Conservation (phyloP, 345 rosid genomes). For the Lepidium africanum region DNA sequence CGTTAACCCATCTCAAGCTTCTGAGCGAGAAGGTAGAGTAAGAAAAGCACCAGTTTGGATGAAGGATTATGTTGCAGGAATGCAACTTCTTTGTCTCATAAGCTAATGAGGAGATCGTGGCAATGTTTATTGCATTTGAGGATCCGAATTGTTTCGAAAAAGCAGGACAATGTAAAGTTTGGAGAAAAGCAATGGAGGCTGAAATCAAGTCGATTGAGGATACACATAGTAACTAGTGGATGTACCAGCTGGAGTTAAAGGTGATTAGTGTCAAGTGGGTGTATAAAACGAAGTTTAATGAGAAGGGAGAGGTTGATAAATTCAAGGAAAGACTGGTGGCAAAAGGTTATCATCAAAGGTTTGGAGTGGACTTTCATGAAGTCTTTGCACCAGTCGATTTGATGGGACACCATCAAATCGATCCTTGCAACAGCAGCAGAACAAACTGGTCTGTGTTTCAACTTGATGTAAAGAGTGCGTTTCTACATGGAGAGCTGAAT, state of each 20-base stretch:
- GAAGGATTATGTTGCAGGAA: not conserved
- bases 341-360: not conserved
- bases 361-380: not conserved
- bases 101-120: not conserved
- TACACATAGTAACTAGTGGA: not conserved
- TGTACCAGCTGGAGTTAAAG: too few relatives aligned
- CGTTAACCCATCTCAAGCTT: too few relatives aligned
- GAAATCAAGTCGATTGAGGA: not conserved
- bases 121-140: not conserved
- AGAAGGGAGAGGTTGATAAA: not conserved
- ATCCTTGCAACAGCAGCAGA: not conserved
- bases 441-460: not conserved
- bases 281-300: too few relatives aligned
- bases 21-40: too few relatives aligned
- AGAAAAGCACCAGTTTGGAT: not conserved
- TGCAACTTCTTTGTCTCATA: not conserved
- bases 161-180: not conserved
- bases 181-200: not conserved
- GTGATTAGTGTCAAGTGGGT: too few relatives aligned
- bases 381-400: not conserved
- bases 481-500: not conserved
- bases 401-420: not conserved
- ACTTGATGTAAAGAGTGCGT: not conserved
- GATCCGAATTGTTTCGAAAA: not conserved
- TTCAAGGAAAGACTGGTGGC: not conserved